Evolutionary conservation across 2,329 filamentous ascomycete genomes (phyloP).

Genomic region (Nemania serpens): DNA sequence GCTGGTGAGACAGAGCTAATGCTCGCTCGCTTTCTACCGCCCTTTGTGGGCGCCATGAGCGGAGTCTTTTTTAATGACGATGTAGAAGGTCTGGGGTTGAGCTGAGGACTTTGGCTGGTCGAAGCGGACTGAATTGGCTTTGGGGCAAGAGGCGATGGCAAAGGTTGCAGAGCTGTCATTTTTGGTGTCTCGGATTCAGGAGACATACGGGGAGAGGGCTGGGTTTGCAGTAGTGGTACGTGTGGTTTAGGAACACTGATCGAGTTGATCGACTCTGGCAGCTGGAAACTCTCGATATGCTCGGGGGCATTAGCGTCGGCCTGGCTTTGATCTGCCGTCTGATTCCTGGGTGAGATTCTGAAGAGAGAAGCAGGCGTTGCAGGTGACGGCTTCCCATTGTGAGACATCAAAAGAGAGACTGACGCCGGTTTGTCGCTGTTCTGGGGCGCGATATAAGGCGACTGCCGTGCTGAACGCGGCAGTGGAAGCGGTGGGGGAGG

Average conservation of each 20-base stretch:
- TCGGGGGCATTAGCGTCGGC: slow-evolving; percentile 53
- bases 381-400: slow-evolving; percentile 59
- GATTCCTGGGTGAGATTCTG: slow-evolving; percentile 66
- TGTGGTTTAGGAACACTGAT: slow-evolving; percentile 54
- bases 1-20: slow-evolving; percentile 80
- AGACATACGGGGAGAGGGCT: slow-evolving; percentile 50
- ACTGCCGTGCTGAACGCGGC: slow-evolving; percentile 66
- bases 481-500: slow-evolving; percentile 70
- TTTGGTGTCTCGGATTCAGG: slow-evolving; percentile 46
- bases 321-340: slow-evolving; percentile 49
- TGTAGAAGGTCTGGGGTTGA: slow-evolving; percentile 55
- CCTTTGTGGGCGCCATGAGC: slow-evolving; percentile 56
- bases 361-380: slow-evolving; percentile 90
- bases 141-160: slow-evolving; percentile 54
- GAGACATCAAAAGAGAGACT: slow-evolving; percentile 32
- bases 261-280: slow-evolving; percentile 78
- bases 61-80: slow-evolving; percentile 58
- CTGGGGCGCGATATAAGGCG: slow-evolving; percentile 68
- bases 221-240: slow-evolving; percentile 56
- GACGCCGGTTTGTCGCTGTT: slow-evolving; percentile 39
- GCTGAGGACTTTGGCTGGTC: slow-evolving; percentile 69
- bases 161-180: slow-evolving; percentile 58
- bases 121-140: slow-evolving; percentile 51
- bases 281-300: slow-evolving; percentile 62
- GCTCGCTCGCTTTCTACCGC: slow-evolving; percentile 71